Base-by-base conservation (phyloP, 2,329 filamentous ascomycete genomes). In the Cryphonectria japonica region DNA sequence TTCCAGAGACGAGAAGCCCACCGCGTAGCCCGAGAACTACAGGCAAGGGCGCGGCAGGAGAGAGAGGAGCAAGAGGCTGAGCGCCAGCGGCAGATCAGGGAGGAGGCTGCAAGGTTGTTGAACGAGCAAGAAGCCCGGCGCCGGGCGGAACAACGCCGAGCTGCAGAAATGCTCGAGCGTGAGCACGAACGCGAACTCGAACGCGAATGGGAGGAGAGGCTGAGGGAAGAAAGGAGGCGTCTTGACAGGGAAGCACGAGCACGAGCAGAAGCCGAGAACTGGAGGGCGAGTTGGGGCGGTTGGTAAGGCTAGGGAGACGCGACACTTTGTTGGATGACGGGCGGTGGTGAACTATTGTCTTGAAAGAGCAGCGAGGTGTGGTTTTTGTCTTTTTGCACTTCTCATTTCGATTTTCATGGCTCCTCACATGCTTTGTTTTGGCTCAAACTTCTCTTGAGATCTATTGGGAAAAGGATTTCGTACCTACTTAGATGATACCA, bases 31-130 rank as follows among this genome's bases (percentile, higher is more conserved):
- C 29, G 32, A 9, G 71, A 72, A n/a, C 65, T 29, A 8, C 50
- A 70, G 13, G 68, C 62, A 34, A 50, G 65, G 1, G 65, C 32
- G 11, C 65, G 60, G 1, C 29, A 13, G 22, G 60, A 32, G 3
- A n/a, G 67, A 19, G 60, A 50, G 34, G 65, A 54, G 34, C 29
- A 9, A 4, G 39, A 34, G 2, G 68, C 59, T 0, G 37, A 57
- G 26, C 22, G 46, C 2, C 61, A 46, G 26, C 61, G n/a, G 37
- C 22, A 34, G 8, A 43, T 57, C 13, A 64, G 39, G 19, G 46
- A 26, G 1, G 61, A 52, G 19, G 68, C 62, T 16, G 71, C 68
- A 16, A 8, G 46, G 4, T 39, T 70, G n/a, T 11, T 34, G 3
- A 5, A n/a, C 14, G 46, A 43, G 3, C 6, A 37, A 7, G 68